phyloP scores from a whole-genome alignment of 2,329 filamentous ascomycete genomes.

The Colletotrichum viniferum region DNA sequence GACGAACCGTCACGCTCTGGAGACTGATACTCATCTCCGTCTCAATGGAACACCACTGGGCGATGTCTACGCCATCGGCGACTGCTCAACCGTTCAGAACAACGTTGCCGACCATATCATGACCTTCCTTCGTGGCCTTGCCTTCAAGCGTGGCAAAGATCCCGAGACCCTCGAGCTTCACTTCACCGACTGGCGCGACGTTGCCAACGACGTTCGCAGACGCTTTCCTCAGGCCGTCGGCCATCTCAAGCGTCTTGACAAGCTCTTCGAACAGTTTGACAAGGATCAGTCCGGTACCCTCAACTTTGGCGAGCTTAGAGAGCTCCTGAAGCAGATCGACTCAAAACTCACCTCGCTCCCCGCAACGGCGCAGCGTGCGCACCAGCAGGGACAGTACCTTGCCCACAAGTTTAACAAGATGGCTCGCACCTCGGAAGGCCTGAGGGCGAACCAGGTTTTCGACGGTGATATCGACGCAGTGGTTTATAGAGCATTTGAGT shows the following conservation, averaged over 20 bases:
- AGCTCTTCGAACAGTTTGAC: conserved; percentile 90
- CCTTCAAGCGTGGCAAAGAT: conserved; percentile 90
- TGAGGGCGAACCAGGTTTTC: conserved; percentile 78
- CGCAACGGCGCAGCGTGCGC: conserved; percentile 92
- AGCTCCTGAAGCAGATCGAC: conserved; percentile 91
- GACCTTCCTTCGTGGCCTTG: conserved; percentile 84
- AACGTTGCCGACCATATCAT: conserved; percentile 93
- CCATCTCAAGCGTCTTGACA: conserved; percentile 88
- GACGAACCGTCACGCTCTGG: conserved; percentile 87
- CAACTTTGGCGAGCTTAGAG: conserved; percentile 89
- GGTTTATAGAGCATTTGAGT: conserved; percentile 93
- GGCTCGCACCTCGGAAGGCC: conserved; percentile 74
- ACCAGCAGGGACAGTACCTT: conserved; percentile 94
- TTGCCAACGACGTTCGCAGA: conserved; percentile 83
- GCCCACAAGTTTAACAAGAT: conserved; percentile 94
- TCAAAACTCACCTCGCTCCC: conserved; percentile 92
- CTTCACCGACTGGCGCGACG: conserved; percentile 85
- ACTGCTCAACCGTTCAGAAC: conserved; percentile 97
- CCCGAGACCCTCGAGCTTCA: conserved; percentile 86
- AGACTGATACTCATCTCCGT: conserved; percentile 92
- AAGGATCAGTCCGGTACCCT: conserved; percentile 91
- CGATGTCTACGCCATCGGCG: conserved; percentile 95
- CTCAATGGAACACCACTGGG: conserved; percentile 87
- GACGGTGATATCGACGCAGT: conserved; percentile 92
- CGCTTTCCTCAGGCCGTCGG: conserved; percentile 89